phyloP scores from a whole-genome alignment of 2,329 filamentous ascomycete species.

The Pseudogymnoascus sp. region DNA sequence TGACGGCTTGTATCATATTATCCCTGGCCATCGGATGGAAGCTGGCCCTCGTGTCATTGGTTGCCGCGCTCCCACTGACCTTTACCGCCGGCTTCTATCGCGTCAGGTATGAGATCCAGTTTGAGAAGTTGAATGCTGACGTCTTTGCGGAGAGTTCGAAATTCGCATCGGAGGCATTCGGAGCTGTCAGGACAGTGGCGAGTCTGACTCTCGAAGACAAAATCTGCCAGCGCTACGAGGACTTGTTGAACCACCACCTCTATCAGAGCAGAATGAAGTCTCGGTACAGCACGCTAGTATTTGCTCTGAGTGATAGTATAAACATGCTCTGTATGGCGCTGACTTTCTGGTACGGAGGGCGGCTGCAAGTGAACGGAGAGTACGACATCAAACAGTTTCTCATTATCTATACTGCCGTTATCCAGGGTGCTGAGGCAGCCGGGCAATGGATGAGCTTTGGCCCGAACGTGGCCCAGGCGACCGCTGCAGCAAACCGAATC shows the following conservation, averaged over 20 bases:
- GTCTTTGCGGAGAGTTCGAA: constrained; percentile 55
- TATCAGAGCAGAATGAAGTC: constrained; percentile 40
- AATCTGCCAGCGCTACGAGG: constrained; percentile 43
- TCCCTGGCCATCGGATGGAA: constrained; percentile 72
- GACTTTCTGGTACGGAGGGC: constrained; percentile 46
- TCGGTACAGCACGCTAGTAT: constrained; percentile 41
- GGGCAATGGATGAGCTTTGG: constrained; percentile 47
- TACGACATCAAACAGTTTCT: constrained; percentile 42
- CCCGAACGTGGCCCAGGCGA: constrained; percentile 50
- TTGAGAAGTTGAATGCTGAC: constrained; percentile 48
- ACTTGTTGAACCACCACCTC: constrained; percentile 41
- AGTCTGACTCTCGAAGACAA: constrained; percentile 53
- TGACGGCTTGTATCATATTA: constrained; percentile 58
- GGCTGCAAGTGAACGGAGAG: constrained; percentile 35
- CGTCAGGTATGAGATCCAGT: constrained; percentile 46
- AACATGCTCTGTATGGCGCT: constrained; percentile 51
- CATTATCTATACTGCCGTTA: constrained; percentile 45
- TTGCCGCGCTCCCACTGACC: constrained; percentile 47
- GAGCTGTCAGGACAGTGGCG: constrained; percentile 54
- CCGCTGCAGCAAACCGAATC: constrained; percentile 53
- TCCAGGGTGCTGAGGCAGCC: constrained; percentile 45
- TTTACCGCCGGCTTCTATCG: constrained; percentile 40
- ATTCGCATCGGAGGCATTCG: constrained; percentile 56
- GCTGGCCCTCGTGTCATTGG: constrained; percentile 58
- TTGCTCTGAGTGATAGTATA: constrained; percentile 47